Evolutionary conservation across 2,329 filamentous ascomycete species (phyloP).

Genomic region (Cadophora luteo-olivacea): DNA sequence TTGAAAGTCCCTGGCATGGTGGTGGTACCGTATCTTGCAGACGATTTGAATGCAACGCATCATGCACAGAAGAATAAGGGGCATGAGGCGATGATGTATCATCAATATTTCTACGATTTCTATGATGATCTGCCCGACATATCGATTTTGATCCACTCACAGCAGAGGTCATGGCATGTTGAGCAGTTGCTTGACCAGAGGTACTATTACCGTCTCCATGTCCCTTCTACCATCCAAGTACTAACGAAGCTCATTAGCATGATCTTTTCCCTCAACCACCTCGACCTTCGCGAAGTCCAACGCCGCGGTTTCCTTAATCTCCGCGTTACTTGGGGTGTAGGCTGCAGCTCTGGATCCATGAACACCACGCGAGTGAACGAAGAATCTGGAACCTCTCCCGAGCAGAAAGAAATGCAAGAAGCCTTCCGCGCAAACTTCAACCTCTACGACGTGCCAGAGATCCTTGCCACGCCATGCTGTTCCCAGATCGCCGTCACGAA

Average conservation of each 20-base stretch:
- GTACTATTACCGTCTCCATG: neutral
- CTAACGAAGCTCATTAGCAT: constrained; percentile 19
- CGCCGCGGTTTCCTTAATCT: constrained; percentile 65
- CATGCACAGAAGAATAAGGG: constrained; percentile 57
- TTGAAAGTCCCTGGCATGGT: constrained; percentile 41
- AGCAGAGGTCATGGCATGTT: constrained; percentile 50
- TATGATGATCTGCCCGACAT: constrained; percentile 56
- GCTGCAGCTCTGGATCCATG: constrained; percentile 52
- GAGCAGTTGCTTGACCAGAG: constrained; percentile 35
- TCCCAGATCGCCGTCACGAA: constrained; percentile 68
- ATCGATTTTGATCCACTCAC: constrained; percentile 47
- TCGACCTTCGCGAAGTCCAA: constrained; percentile 47
- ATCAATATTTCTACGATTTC: constrained; percentile 66
- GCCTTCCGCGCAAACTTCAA: constrained; percentile 36
- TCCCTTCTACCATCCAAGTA: neutral
- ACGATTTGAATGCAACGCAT: constrained; percentile 44
- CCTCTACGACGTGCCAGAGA: constrained; percentile 49
- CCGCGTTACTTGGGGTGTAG: constrained; percentile 62
- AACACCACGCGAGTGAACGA: constrained; percentile 44
- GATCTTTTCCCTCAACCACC: constrained; percentile 35
- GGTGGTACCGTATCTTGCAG: constrained; percentile 37
- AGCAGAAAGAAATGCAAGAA: constrained; percentile 35
- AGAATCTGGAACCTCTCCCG: constrained; percentile 24
- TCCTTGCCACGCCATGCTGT: constrained; percentile 64
- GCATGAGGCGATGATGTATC: constrained; percentile 40